Conservation (phyloP, 2,329 filamentous ascomycete species). For the Talaromyces amestolkiae region DNA sequence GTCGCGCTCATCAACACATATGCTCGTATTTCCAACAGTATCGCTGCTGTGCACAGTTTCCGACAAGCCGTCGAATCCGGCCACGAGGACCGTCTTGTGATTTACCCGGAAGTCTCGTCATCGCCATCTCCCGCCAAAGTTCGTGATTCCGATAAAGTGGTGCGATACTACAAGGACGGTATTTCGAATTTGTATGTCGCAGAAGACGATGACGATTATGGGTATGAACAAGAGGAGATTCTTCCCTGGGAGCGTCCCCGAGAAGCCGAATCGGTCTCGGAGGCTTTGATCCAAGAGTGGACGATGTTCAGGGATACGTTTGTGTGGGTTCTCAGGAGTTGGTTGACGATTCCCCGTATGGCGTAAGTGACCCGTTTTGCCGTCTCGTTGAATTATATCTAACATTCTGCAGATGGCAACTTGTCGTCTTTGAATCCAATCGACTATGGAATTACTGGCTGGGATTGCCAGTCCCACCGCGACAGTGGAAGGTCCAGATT, state of each 20-base stretch:
- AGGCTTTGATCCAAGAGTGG: slow-evolving; percentile 64
- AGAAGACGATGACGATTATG: slow-evolving; percentile 44
- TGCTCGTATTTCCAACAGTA: slow-evolving; percentile 76
- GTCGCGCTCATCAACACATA: slow-evolving; percentile 95
- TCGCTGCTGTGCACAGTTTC: slow-evolving; percentile 74
- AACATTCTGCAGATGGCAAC: slow-evolving; percentile 44
- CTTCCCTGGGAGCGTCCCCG: slow-evolving; percentile 35
- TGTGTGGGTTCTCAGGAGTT: slow-evolving; percentile 66
- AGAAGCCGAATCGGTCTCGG: slow-evolving; percentile 49
- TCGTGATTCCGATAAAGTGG: slow-evolving; percentile 23
- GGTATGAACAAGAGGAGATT: slow-evolving; percentile 37
- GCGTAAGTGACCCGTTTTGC: slow-evolving; percentile 58
- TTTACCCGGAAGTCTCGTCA: slow-evolving; percentile 30
- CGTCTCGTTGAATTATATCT: not conserved
- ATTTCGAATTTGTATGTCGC: slow-evolving; percentile 38
- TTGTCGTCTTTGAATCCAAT: slow-evolving; percentile 53
- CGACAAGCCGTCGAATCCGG: slow-evolving; percentile 46
- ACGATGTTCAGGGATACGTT: slow-evolving; percentile 60
- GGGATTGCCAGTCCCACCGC: slow-evolving; percentile 57
- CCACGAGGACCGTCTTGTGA: slow-evolving; percentile 31
- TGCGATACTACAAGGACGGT: slow-evolving; percentile 33
- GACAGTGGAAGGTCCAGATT: slow-evolving; percentile 54
- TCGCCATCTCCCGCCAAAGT: slow-evolving; percentile 20
- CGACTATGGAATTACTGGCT: slow-evolving; percentile 63
- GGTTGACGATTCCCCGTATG: slow-evolving; percentile 65